Percentiles rank a stretch among this genome's conserved stretches.
phyloP scores from a whole-genome alignment of 768 basidiomycete species.

The Mycena rosella region DNA sequence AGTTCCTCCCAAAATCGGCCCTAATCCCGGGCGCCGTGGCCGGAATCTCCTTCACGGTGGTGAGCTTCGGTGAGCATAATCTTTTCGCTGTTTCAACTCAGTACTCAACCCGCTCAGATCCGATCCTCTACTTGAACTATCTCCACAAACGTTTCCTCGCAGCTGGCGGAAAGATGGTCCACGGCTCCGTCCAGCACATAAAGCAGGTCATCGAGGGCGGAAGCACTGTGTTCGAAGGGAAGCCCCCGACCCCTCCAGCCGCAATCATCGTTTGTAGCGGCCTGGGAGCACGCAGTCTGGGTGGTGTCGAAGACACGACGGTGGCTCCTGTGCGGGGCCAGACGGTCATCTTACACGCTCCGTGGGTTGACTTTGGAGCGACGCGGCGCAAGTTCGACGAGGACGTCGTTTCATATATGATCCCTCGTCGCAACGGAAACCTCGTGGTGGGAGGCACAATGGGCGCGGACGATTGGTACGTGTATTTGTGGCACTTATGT shows the following conservation, averaged over 20 bases:
- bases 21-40: constrained; percentile 27
- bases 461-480: constrained; percentile 58
- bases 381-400: constrained; percentile 32
- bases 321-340: constrained; percentile 75
- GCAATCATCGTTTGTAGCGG: constrained; percentile 39
- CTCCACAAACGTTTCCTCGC: constrained; percentile 69
- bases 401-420: constrained; percentile 63
- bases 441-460: constrained; percentile 72
- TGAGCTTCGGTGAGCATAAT: constrained; percentile 22
- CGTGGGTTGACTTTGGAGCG: constrained; percentile 49
- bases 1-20: constrained; percentile 11
- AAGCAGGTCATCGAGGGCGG: constrained; percentile 67
- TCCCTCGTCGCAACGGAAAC: constrained; percentile 69
- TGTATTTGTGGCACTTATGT: no score
- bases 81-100: background rate
- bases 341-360: constrained; percentile 67
- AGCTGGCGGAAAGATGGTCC: constrained; percentile 65
- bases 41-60: constrained; percentile 22
- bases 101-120: constrained; percentile 51
- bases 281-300: constrained; percentile 63
- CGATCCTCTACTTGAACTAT: constrained; percentile 73
- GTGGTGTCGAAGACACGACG: constrained; percentile 71
- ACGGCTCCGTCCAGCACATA: constrained; percentile 69
- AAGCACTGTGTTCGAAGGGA: constrained; percentile 35
- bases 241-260: constrained; percentile 21